Conservation (phyloP, 2,329 filamentous ascomycete genomes). For the Botrytis aclada region DNA sequence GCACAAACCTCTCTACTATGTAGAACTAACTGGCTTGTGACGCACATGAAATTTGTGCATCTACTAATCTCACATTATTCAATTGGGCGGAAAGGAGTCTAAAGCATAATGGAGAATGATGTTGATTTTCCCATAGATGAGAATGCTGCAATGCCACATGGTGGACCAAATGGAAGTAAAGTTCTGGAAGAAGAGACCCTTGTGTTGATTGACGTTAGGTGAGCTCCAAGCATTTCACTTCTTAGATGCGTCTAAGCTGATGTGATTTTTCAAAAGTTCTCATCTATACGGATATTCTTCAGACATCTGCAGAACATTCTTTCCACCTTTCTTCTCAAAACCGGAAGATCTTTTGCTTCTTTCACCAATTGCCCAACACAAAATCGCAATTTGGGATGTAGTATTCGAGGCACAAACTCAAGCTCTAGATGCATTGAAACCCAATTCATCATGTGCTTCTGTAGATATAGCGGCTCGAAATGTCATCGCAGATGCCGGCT, state of each 20-base stretch:
- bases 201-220: slow-evolving; percentile 59
- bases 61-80: background rate
- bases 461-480: slow-evolving; percentile 59
- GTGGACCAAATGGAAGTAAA: slow-evolving; percentile 44
- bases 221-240: slow-evolving; percentile 17
- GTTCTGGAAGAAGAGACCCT: slow-evolving; percentile 53
- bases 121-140: slow-evolving; percentile 34
- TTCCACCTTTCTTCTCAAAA: slow-evolving; percentile 41
- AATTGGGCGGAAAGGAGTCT: background rate
- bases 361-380: slow-evolving; percentile 42
- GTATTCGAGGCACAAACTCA: slow-evolving; percentile 61
- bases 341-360: slow-evolving; percentile 24
- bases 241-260: slow-evolving; percentile 2
- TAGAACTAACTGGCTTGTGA: background rate
- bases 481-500: slow-evolving; percentile 56
- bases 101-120: background rate
- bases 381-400: slow-evolving; percentile 56
- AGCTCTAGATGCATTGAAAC: slow-evolving; percentile 49
- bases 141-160: slow-evolving; percentile 42
- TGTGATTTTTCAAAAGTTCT: slow-evolving; percentile 40
- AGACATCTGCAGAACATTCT: slow-evolving; percentile 62
- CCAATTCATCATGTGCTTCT: slow-evolving; percentile 53
- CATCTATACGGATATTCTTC: slow-evolving; percentile 62
- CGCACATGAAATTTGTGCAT: background rate
- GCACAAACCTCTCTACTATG: background rate